Percentiles rank a stretch among this genome's conserved stretches.
phyloP scores from a whole-genome alignment of 176 grass and related monocot genomes.

The Urochloa ruziziensis region DNA sequence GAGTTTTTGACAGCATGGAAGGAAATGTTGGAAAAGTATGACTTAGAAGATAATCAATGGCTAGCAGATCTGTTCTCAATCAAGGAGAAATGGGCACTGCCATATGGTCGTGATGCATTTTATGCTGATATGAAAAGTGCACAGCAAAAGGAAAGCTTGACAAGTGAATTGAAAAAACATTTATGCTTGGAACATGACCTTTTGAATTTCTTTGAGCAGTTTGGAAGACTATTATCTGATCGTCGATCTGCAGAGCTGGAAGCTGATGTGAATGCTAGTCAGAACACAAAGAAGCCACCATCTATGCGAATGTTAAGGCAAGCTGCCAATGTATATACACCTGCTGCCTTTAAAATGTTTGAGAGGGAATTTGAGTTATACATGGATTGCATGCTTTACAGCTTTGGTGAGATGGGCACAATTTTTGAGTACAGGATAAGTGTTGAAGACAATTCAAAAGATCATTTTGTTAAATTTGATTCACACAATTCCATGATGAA shows the following conservation, averaged over 20 bases:
- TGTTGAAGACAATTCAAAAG: slow-evolving; percentile 60
- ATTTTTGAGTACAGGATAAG: slow-evolving; percentile 68
- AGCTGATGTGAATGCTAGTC: slow-evolving; percentile 58
- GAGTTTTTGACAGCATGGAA: slow-evolving; percentile 75
- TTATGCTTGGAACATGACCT: slow-evolving; percentile 58
- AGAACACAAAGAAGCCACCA: slow-evolving; percentile 71
- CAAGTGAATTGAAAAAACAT: slow-evolving; percentile 63
- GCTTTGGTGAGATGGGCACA: slow-evolving; percentile 58
- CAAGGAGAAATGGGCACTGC: slow-evolving; percentile 83
- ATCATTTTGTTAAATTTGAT: slow-evolving; percentile 89
- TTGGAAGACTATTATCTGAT: slow-evolving; percentile 64
- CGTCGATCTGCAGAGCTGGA: slow-evolving; percentile 62
- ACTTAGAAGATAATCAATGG: slow-evolving; percentile 83
- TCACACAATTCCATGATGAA: slow-evolving; percentile 54
- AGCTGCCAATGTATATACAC: slow-evolving; percentile 80
- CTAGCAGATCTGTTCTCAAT: slow-evolving; percentile 65
- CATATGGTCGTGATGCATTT: slow-evolving; percentile 72
- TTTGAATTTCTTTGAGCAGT: slow-evolving; percentile 71
- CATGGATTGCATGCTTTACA: slow-evolving; percentile 94
- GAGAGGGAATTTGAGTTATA: slow-evolving; percentile 95
- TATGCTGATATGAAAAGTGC: slow-evolving; percentile 83
- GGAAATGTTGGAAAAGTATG: slow-evolving; percentile 83
- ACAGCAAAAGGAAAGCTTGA: slow-evolving; percentile 83
- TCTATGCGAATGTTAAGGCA: slow-evolving; percentile 89
- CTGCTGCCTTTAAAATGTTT: slow-evolving; percentile 95